Conservation (phyloP, 768 basidiomycete species). For the Boletus tomentosulus region DNA sequence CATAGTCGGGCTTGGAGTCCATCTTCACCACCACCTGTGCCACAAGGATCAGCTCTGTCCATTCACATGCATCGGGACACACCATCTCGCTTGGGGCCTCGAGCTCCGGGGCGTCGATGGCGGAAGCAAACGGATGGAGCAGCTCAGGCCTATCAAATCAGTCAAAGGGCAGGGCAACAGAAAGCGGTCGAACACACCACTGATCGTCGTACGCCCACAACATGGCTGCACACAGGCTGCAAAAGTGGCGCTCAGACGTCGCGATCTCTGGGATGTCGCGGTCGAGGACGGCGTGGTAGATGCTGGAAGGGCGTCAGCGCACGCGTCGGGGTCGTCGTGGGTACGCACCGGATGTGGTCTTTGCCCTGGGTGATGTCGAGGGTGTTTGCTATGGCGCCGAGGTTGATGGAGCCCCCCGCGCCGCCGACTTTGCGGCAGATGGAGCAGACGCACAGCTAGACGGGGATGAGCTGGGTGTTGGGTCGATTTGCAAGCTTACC, state of each 20-base stretch:
- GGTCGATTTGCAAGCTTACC: slow-evolving; percentile 26
- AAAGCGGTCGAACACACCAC: slow-evolving; percentile 43
- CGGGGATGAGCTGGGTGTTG: not conserved
- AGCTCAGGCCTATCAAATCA: slow-evolving; percentile 45
- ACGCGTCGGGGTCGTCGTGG: not conserved
- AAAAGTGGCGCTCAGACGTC: slow-evolving; percentile 59
- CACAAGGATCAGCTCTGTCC: not conserved
- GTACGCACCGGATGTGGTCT: slow-evolving; percentile 46
- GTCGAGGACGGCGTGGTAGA: slow-evolving; percentile 60
- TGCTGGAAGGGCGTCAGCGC: slow-evolving; percentile 27
- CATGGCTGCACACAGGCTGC: slow-evolving; percentile 61
- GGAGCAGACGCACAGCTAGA: slow-evolving; percentile 58
- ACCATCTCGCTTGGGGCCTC: slow-evolving; percentile 50
- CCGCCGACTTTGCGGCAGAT: slow-evolving; percentile 73
- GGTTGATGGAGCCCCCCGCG: slow-evolving; percentile 59
- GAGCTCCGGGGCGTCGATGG: slow-evolving; percentile 58
- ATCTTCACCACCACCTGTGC: slow-evolving; percentile 42
- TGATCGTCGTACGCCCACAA: slow-evolving; percentile 57
- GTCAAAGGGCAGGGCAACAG: too few relatives aligned
- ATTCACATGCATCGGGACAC: not conserved
- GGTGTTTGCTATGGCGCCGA: slow-evolving; percentile 51
- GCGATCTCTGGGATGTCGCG: slow-evolving; percentile 49
- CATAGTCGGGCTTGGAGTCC: slow-evolving; percentile 54
- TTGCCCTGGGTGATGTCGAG: slow-evolving; percentile 49
- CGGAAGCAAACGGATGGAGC: slow-evolving; percentile 66